Percentiles rank a stretch among this genome's conserved stretches.
Evolutionary conservation across 495 filamentous ascomycete species (phyloP).

Genomic region (Eremomyces bilateralis): DNA sequence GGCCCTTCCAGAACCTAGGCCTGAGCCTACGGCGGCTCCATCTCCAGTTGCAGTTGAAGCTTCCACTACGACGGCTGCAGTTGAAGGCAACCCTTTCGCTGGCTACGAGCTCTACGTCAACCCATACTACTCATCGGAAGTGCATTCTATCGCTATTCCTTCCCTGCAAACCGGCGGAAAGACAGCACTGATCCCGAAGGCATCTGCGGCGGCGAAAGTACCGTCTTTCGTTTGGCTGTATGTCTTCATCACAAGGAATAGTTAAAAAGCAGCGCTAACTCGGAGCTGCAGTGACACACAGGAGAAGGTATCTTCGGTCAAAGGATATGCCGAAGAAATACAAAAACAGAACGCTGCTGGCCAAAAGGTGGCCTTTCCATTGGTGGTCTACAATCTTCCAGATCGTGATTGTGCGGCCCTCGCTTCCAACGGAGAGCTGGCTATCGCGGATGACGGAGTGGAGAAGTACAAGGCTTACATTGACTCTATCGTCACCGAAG

Average conservation of each 20-base stretch:
- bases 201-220: neutral
- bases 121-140: slow-evolving; percentile 11
- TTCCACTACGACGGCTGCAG: too few relatives aligned
- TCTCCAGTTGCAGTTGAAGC: too few relatives aligned
- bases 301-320: too few relatives aligned
- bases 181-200: neutral
- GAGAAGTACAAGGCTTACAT: slow-evolving; percentile 5
- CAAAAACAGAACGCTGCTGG: too few relatives aligned
- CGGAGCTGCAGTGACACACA: too few relatives aligned
- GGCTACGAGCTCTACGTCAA: slow-evolving; percentile 33
- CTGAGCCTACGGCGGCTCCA: too few relatives aligned
- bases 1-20: too few relatives aligned
- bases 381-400: slow-evolving; percentile 1
- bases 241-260: too few relatives aligned
- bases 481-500: slow-evolving; percentile 1
- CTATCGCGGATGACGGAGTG: slow-evolving; percentile 8
- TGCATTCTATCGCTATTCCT: neutral
- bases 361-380: too few relatives aligned
- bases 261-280: too few relatives aligned
- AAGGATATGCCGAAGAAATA: too few relatives aligned
- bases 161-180: neutral
- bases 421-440: slow-evolving; percentile 1
- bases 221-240: neutral
- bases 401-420: slow-evolving; percentile 1
- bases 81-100: slow-evolving; percentile 32